A percentile compares a stretch with the other conserved stretches of the same genome.
Evolutionary conservation across 768 basidiomycete genomes (phyloP).

Genomic region (Tulasnella sp.): DNA sequence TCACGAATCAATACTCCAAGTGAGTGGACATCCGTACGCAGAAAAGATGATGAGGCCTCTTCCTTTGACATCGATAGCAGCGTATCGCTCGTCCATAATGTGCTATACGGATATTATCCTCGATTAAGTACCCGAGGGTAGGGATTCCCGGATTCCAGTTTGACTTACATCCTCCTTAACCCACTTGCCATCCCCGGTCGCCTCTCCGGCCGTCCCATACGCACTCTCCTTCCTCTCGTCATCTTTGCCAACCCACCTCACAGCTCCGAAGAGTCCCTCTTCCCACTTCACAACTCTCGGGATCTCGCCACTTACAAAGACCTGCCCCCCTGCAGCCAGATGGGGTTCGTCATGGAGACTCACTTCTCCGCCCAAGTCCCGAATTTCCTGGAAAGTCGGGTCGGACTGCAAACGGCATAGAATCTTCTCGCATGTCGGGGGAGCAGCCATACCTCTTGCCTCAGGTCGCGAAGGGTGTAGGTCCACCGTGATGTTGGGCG

Average conservation of each 20-base stretch:
- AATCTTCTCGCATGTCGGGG: slow-evolving; percentile 60
- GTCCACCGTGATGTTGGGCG: slow-evolving; percentile 58
- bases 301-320: slow-evolving; percentile 86
- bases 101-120: slow-evolving; percentile 49
- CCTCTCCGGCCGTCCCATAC: neutral
- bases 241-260: slow-evolving; percentile 56
- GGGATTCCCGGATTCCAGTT: neutral
- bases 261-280: slow-evolving; percentile 64
- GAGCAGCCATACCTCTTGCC: slow-evolving; percentile 72
- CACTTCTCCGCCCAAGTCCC: slow-evolving; percentile 56
- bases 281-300: slow-evolving; percentile 72
- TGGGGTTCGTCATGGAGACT: slow-evolving; percentile 60
- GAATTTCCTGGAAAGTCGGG: slow-evolving; percentile 71
- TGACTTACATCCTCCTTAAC: slow-evolving; percentile 57
- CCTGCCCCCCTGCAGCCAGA: slow-evolving; percentile 60
- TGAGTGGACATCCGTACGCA: too few relatives aligned
- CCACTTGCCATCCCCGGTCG: slow-evolving; percentile 48
- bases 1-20: too few relatives aligned
- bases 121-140: neutral
- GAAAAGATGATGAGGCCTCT: slow-evolving; percentile 84
- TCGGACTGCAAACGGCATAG: slow-evolving; percentile 66
- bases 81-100: slow-evolving; percentile 84
- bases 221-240: slow-evolving; percentile 30
- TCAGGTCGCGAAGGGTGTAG: slow-evolving; percentile 76
- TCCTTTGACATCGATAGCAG: slow-evolving; percentile 72